Evolutionary conservation across 2,329 filamentous ascomycete genomes (phyloP).

Genomic region (Pyrenochaeta sp.): DNA sequence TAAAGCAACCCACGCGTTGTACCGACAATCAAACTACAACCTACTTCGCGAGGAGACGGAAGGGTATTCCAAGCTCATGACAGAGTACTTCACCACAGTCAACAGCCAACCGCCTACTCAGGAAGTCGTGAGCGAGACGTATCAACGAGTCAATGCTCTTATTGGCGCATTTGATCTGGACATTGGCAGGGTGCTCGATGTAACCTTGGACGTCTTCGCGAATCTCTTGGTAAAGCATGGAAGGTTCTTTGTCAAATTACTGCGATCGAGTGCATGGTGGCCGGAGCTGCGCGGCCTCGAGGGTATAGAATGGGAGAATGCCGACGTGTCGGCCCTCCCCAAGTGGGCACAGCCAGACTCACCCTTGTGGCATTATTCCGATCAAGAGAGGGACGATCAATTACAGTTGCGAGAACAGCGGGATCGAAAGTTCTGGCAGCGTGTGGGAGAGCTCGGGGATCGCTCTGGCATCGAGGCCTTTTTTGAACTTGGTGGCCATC

Average conservation of each 20-base stretch:
- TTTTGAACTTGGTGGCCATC: constrained; percentile 84
- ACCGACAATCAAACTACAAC: constrained; percentile 97
- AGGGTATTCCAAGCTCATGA: constrained; percentile 95
- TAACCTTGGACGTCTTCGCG: constrained; percentile 93
- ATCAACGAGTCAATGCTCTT: constrained; percentile 90
- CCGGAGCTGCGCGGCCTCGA: constrained; percentile 70
- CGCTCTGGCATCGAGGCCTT: constrained; percentile 78
- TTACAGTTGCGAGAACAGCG: constrained; percentile 67
- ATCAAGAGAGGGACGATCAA: constrained; percentile 72
- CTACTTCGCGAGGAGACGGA: constrained; percentile 93
- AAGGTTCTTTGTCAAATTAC: constrained; percentile 91
- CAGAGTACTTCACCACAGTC: constrained; percentile 91
- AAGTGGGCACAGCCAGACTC: constrained; percentile 83
- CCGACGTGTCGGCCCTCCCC: constrained; percentile 74
- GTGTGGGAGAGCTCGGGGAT: constrained; percentile 69
- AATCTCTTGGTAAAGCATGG: constrained; percentile 92
- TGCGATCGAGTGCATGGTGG: constrained; percentile 97
- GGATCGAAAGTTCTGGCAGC: constrained; percentile 81
- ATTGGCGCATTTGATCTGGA: constrained; percentile 98
- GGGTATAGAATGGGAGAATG: constrained; percentile 57
- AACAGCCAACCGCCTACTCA: constrained; percentile 76
- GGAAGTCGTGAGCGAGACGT: constrained; percentile 82
- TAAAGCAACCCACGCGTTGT: constrained; percentile 90
- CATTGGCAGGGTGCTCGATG: constrained; percentile 91
- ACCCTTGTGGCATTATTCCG: constrained; percentile 67